A percentile compares a stretch with the other conserved stretches of the same genome.
These are phyloP conservation scores for Coriolopsis trogii DNA, from an alignment of 1,284 basidiomycete genomes.

Conservation along the genomic window DNA sequence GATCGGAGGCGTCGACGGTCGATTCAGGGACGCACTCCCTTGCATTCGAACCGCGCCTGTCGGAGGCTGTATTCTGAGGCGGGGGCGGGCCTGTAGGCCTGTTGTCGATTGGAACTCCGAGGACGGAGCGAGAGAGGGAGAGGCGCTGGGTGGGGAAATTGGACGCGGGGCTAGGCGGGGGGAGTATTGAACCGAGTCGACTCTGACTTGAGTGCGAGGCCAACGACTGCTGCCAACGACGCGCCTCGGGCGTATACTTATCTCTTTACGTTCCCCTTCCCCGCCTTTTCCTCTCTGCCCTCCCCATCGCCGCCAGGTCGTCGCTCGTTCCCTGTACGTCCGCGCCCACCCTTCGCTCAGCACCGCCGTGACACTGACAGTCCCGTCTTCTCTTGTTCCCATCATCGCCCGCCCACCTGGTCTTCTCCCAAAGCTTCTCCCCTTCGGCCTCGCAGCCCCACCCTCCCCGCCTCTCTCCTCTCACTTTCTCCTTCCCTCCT, in stretches of 20 bases:
- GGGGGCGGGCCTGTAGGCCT: too few species aligned
- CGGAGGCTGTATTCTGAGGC: too few species aligned
- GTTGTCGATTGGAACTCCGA: too few species aligned
- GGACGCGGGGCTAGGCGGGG: too few species aligned
- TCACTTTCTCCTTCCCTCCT: constrained; percentile 8
- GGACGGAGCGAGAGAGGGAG: too few species aligned
- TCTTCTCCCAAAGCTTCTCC: constrained; percentile 20
- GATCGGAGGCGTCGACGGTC: too few species aligned
- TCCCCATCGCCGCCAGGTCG: constrained; percentile 13
- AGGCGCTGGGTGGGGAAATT: too few species aligned
- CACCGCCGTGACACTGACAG: constrained; percentile 4
- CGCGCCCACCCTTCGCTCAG: not conserved
- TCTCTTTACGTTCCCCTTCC: not conserved
- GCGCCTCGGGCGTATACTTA: not conserved
- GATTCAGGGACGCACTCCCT: too few species aligned
- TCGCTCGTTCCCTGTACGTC: constrained; percentile 13
- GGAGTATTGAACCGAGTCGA: too few species aligned
- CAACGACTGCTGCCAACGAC: too few species aligned
- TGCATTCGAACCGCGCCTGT: too few species aligned
- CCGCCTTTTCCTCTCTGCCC: not conserved
- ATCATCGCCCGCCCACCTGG: constrained; percentile 18
- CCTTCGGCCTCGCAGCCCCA: constrained; percentile 9
- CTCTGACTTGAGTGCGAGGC: too few species aligned
- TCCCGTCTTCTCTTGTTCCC: constrained; percentile 15
- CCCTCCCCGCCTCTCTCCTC: constrained; percentile 3